Conservation (phyloP, 176 grass and related monocot species). For the Olyra latifolia region DNA sequence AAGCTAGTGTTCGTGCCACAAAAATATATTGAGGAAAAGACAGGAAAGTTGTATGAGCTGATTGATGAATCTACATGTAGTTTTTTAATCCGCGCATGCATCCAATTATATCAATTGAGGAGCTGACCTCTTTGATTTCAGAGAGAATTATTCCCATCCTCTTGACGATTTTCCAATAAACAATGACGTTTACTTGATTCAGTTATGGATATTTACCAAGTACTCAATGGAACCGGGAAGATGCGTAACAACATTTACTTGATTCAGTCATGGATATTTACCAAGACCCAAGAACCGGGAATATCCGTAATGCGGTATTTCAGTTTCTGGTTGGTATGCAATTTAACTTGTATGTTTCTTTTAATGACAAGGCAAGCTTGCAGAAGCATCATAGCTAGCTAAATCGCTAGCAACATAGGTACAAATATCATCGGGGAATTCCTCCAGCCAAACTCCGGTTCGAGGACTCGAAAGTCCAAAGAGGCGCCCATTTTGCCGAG, state of each 20-base stretch:
- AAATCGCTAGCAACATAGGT: too few relatives aligned
- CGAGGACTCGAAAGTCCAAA: too few relatives aligned
- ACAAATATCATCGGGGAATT: too few relatives aligned
- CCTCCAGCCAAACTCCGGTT: too few relatives aligned
- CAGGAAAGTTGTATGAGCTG: background rate
- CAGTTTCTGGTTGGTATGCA: too few relatives aligned
- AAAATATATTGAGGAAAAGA: background rate
- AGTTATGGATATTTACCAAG: background rate
- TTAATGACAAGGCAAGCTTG: too few relatives aligned
- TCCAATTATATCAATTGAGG: background rate
- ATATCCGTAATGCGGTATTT: too few relatives aligned
- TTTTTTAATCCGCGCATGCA: background rate
- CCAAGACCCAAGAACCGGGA: too few relatives aligned
- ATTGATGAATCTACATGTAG: background rate
- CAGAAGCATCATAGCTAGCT: too few relatives aligned
- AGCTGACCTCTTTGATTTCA: background rate
- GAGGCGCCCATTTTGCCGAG: too few relatives aligned
- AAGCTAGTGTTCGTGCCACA: conserved; percentile 1
- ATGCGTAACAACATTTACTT: too few relatives aligned
- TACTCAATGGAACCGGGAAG: background rate
- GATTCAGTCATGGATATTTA: background rate
- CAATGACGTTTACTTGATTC: background rate
- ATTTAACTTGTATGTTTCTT: too few relatives aligned
- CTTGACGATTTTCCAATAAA: background rate
- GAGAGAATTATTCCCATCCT: background rate